Conservation (phyloP, 257 asterid genomes). For the Nicotiana knightiana region DNA sequence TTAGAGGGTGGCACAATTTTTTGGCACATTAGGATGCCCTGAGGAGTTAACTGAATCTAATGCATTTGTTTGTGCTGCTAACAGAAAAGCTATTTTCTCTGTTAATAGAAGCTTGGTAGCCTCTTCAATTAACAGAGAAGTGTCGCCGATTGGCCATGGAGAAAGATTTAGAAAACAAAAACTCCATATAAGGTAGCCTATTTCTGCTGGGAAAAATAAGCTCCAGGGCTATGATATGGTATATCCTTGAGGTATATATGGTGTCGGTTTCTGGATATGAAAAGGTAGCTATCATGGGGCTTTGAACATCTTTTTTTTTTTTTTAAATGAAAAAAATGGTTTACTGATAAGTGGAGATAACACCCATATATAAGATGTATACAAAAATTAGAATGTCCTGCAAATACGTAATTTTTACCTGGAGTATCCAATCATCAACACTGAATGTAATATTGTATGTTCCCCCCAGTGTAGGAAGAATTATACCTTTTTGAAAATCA, state of each 20-base stretch:
- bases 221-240: background rate
- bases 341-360: background rate
- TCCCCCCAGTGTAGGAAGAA: background rate
- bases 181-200: background rate
- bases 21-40: background rate
- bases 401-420: background rate
- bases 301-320: background rate
- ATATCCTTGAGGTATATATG: background rate
- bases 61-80: background rate
- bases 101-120: background rate
- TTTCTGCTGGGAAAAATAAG: background rate
- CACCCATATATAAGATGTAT: background rate
- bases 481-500: background rate
- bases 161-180: background rate
- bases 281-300: background rate
- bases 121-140: background rate
- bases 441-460: background rate
- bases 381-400: background rate
- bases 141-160: too few relatives aligned
- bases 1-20: background rate
- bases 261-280: background rate
- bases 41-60: background rate
- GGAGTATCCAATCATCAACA: conserved; percentile 1
- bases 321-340: background rate
- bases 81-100: background rate